Percentiles rank a stretch among this genome's conserved stretches.
Evolutionary conservation across 164 flowering plant genomes (phyloP).

Genomic region (Vitis rupestris): DNA sequence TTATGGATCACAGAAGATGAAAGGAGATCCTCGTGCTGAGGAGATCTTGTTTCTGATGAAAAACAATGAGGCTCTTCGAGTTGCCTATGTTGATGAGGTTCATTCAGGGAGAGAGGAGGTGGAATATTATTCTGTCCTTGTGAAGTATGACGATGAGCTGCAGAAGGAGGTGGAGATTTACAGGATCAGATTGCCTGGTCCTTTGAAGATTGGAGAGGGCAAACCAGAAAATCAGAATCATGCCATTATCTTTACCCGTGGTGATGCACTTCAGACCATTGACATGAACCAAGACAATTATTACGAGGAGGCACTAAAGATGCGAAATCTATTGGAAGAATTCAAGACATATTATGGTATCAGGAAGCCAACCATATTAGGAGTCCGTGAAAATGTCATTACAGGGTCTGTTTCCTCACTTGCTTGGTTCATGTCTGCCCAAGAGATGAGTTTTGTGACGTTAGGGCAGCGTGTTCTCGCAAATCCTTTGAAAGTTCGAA

Average conservation of each 20-base stretch:
- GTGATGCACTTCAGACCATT: slow-evolving; percentile 94
- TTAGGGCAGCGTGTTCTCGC: slow-evolving; percentile 95
- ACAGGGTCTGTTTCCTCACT: slow-evolving; percentile 96
- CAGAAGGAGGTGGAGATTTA: slow-evolving; percentile 85
- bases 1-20: slow-evolving; percentile 81
- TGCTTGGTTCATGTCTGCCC: slow-evolving; percentile 99
- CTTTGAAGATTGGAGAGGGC: slow-evolving; percentile 88
- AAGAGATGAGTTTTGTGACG: slow-evolving; percentile 92
- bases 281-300: slow-evolving; percentile 98
- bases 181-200: slow-evolving; percentile 83
- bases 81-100: slow-evolving; percentile 92
- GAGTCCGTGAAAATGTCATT: slow-evolving; percentile 88
- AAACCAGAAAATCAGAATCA: slow-evolving; percentile 98
- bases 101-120: slow-evolving; percentile 56
- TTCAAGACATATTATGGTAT: slow-evolving; percentile 62
- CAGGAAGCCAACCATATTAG: slow-evolving; percentile 86
- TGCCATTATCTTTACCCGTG: slow-evolving; percentile 90
- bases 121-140: slow-evolving; percentile 84
- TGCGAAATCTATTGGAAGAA: slow-evolving; percentile 90
- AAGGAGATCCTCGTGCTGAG: slow-evolving; percentile 65
- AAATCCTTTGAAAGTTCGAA: slow-evolving; percentile 83
- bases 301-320: slow-evolving; percentile 94
- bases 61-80: slow-evolving; percentile 85
- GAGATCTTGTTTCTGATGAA: slow-evolving; percentile 79
- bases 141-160: slow-evolving; percentile 74